Base-by-base conservation (phyloP, 768 basidiomycete genomes). In the Astraeus odoratus region DNA sequence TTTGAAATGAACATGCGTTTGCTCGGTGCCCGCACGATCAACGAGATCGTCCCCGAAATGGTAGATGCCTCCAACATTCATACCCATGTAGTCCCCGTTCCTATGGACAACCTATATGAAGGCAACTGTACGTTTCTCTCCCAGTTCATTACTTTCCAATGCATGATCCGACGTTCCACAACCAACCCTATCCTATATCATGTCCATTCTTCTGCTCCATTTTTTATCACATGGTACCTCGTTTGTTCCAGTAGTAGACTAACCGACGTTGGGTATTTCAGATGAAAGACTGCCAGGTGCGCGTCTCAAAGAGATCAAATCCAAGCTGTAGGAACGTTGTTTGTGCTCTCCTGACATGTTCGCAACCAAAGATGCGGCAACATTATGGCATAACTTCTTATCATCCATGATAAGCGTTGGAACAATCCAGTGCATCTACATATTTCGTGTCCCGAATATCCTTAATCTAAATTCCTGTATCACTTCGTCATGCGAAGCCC, bases 1-100 rank as follows among this genome's bases (percentile, higher is more conserved):
- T 91, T 99, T 55, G 90, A 94, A 71, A 97, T 98, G 95, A 93
- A 95, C 66, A 76, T 97, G 78, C 83, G 94, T 13, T 72, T 98
- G 1, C 66, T 99, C 23, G 95, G 95, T 6, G 93, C 93, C 1
- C 79, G 74, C 3, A 85, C 77, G 0, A 62, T 98, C 35, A 75
- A 74, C 43, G 90, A 97, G 26, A 69, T 98, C 45, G 78, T 81
- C 1, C 88, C 86, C 0, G 78, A 80, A 35, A 94, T 98, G 94
- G 90, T 98, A 7, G 91, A 97, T 51, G 80, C 81, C 10, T 76
- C 78, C 1, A 83, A 80, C 42, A 65, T 95, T 24, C 69, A 71
- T 42, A 63, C 72, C 20, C 91, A 91, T 56, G 63, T 81, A 16
- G 81, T 78, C 1, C 55, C 77, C 3, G 81, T 85, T 3, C 88